phyloP scores from a whole-genome alignment of 345 rosid species.

The Nephelium lappaceum region DNA sequence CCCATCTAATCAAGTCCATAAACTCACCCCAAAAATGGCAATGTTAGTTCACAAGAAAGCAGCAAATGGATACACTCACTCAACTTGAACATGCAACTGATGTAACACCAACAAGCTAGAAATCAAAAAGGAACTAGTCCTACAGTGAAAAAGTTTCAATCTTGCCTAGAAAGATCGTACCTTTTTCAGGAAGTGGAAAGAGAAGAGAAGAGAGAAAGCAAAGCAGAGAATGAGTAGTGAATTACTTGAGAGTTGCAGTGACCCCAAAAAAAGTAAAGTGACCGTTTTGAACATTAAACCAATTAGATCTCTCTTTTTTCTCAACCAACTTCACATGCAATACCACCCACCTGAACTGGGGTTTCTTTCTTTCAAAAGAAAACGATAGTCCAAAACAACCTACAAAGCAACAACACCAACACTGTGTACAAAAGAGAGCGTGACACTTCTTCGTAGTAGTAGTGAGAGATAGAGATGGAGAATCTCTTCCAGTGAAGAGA shows the following conservation, averaged over 20 bases:
- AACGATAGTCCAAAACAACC: slow-evolving; percentile 32
- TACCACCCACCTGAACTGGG: slow-evolving; percentile 20
- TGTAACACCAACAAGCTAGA: slow-evolving; percentile 2
- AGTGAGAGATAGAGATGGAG: slow-evolving; percentile 25
- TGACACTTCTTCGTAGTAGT: background rate
- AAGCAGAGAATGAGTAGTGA: slow-evolving; percentile 3
- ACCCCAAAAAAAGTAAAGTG: slow-evolving; percentile 21
- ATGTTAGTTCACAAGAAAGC: slow-evolving; percentile 13
- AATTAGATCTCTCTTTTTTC: slow-evolving; percentile 22
- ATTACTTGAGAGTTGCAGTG: slow-evolving; percentile 32
- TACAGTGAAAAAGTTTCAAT: slow-evolving; percentile 19
- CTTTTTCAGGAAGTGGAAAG: slow-evolving; percentile 11
- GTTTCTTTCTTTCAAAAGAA: slow-evolving; percentile 50
- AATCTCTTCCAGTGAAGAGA: slow-evolving; percentile 32
- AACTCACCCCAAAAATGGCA: slow-evolving; percentile 10
- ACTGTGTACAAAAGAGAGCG: slow-evolving; percentile 6
- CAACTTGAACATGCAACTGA: slow-evolving; percentile 4
- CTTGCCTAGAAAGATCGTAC: slow-evolving; percentile 13
- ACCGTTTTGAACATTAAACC: slow-evolving; percentile 18
- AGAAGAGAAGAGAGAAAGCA: slow-evolving; percentile 22
- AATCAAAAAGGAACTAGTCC: slow-evolving; percentile 3
- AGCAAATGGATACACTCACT: slow-evolving; percentile 4
- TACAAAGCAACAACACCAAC: slow-evolving; percentile 13
- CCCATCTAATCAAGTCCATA: slow-evolving; percentile 27
- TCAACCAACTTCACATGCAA: slow-evolving; percentile 62